These are phyloP conservation scores for Ensete glaucum DNA, from an alignment of 176 grass and related monocot species.

Conservation along the genomic window DNA sequence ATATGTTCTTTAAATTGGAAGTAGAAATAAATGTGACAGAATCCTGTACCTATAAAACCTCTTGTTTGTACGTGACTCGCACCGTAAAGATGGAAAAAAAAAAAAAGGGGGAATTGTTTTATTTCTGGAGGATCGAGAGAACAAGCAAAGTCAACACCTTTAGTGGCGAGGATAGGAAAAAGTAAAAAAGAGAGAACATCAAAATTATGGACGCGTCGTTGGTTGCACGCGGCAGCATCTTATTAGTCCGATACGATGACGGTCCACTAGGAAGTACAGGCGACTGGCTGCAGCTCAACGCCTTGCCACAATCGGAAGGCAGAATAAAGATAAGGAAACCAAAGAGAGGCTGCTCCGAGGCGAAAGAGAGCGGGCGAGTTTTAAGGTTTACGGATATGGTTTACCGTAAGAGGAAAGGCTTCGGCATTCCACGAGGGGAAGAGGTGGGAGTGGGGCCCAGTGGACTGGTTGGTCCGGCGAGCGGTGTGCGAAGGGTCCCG, in stretches of 20 bases:
- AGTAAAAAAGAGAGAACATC: neutral
- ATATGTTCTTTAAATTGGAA: too few relatives aligned
- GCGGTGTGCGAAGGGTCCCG: neutral
- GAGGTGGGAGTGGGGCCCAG: neutral
- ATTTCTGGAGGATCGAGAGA: neutral
- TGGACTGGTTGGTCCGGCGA: neutral
- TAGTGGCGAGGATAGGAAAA: neutral
- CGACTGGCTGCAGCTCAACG: conserved; percentile 13
- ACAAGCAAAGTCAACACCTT: neutral
- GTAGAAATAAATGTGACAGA: too few relatives aligned
- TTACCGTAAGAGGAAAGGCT: conserved; percentile 18
- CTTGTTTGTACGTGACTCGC: too few relatives aligned
- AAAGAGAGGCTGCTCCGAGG: neutral
- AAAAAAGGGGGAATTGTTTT: too few relatives aligned
- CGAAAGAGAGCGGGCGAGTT: conserved; percentile 5
- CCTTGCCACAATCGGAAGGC: conserved; percentile 29
- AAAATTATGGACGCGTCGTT: neutral
- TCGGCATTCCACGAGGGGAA: neutral
- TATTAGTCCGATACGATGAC: neutral
- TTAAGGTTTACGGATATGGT: conserved; percentile 15
- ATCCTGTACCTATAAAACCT: too few relatives aligned
- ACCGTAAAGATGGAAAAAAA: too few relatives aligned
- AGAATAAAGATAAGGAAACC: too few relatives aligned
- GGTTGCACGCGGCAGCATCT: neutral
- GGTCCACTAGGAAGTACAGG: neutral